phyloP scores from a whole-genome alignment of 2,329 filamentous ascomycete genomes.

The Hymenoscyphus fraxineus region DNA sequence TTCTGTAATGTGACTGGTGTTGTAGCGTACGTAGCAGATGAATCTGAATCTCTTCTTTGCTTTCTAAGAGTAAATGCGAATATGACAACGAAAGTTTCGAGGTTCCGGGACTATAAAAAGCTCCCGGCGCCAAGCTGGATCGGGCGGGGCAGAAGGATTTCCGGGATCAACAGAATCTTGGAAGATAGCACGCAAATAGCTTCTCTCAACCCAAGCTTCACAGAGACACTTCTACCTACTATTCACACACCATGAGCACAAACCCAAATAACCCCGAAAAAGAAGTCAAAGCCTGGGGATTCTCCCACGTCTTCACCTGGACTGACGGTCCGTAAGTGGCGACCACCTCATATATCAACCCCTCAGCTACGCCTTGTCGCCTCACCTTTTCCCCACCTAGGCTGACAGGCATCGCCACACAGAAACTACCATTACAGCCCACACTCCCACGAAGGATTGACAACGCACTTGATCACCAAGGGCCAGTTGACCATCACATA shows the following conservation, averaged over 20 bases:
- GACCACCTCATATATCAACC: neutral
- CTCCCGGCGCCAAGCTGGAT: neutral
- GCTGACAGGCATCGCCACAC: conserved; percentile 21
- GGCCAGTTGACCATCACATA: conserved; percentile 66
- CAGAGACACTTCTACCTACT: neutral
- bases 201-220: neutral
- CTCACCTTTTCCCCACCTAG: conserved; percentile 3
- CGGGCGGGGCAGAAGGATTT: neutral
- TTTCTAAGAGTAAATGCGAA: neutral
- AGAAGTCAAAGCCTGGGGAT: conserved; percentile 67
- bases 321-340: conserved; percentile 61
- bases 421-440: conserved; percentile 67
- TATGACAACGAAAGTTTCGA: neutral
- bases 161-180: no score
- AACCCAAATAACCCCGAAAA: conserved; percentile 50
- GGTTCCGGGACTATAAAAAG: neutral
- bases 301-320: conserved; percentile 67
- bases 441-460: conserved; percentile 60
- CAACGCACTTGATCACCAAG: conserved; percentile 64
- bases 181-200: no score
- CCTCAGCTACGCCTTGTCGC: conserved; percentile 11
- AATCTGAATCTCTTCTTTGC: neutral
- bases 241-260: conserved; percentile 18
- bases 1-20: neutral
- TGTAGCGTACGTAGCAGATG: neutral